phyloP scores from a whole-genome alignment of 371 early-diverging fungal species.

The Nematocida displodere region DNA sequence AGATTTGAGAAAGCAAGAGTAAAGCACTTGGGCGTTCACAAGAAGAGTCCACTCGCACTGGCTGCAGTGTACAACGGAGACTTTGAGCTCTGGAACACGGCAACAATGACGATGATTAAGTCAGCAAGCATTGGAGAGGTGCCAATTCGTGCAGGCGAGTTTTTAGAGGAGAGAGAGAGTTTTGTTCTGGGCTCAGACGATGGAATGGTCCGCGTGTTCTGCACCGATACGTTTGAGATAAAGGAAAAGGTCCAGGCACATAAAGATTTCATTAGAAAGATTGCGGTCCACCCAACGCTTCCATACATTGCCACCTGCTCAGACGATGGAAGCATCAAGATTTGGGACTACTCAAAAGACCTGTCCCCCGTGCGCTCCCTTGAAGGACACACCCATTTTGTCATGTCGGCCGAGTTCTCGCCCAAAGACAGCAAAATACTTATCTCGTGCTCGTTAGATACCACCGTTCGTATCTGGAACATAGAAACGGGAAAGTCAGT shows the following conservation, averaged over 20 bases:
- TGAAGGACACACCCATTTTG: conserved; percentile 63
- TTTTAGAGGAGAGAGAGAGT: conserved; percentile 49
- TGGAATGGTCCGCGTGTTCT: conserved; percentile 54
- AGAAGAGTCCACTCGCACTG: conserved; percentile 53
- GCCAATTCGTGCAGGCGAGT: conserved; percentile 55
- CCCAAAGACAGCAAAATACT: conserved; percentile 51
- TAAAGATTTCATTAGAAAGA: conserved; percentile 61
- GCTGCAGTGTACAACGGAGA: conserved; percentile 59
- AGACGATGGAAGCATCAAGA: conserved; percentile 60
- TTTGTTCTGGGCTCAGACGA: conserved; percentile 60
- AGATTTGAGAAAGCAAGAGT: conserved; percentile 54
- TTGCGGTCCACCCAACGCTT: conserved; percentile 52
- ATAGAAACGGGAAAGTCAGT: conserved; percentile 37
- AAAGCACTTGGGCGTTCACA: conserved; percentile 54
- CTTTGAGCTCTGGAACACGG: conserved; percentile 56
- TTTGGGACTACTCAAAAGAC: conserved; percentile 55
- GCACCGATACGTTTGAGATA: conserved; percentile 51
- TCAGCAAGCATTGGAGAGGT: conserved; percentile 52
- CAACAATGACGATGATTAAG: conserved; percentile 34
- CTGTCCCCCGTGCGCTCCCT: conserved; percentile 33
- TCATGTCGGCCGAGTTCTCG: conserved; percentile 59
- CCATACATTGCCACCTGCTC: conserved; percentile 56
- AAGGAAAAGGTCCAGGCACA: conserved; percentile 57
- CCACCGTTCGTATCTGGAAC: conserved; percentile 55
- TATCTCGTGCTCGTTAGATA: conserved; percentile 59